These are phyloP conservation scores for Colletotrichum siamense DNA, from an alignment of 2,329 filamentous ascomycete species.

Conservation along the genomic window DNA sequence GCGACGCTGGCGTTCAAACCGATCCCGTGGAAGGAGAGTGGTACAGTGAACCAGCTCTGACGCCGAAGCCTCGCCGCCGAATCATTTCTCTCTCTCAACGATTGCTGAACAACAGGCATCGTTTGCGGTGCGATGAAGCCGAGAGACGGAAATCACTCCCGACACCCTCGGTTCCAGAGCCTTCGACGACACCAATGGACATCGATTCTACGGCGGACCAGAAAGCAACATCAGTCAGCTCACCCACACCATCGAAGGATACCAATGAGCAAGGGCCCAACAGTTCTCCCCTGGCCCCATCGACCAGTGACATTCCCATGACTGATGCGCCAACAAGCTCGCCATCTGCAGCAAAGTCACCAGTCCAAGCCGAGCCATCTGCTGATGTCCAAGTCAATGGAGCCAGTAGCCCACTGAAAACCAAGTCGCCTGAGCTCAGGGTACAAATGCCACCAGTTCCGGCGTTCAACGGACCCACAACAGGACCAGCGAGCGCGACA, in stretches of 20 bases:
- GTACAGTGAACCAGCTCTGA: constrained; percentile 46
- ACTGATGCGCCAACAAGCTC: constrained; percentile 36
- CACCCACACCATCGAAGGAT: constrained; percentile 17
- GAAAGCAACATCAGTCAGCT: constrained; percentile 22
- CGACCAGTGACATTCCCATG: constrained; percentile 30
- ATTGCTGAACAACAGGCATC: constrained; percentile 54
- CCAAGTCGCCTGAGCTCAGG: constrained; percentile 45
- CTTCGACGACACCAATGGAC: constrained; percentile 43
- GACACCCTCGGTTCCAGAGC: constrained; percentile 29
- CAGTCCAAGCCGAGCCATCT: neutral
- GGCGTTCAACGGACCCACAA: constrained; percentile 46
- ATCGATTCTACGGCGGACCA: constrained; percentile 42
- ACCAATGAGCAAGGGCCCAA: constrained; percentile 13
- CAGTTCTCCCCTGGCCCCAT: neutral
- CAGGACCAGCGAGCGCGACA: constrained; percentile 38
- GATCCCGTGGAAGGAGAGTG: constrained; percentile 59
- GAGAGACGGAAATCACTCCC: constrained; percentile 34
- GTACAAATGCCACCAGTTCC: constrained; percentile 65
- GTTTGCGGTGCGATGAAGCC: constrained; percentile 45
- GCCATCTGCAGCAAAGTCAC: constrained; percentile 24
- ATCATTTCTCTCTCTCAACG: constrained; percentile 60
- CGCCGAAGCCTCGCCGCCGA: constrained; percentile 48
- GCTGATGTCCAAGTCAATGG: constrained; percentile 17
- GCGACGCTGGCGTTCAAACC: constrained; percentile 59
- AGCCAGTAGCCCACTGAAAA: constrained; percentile 13